These are phyloP conservation scores for Borovskyia barvae DNA, from an alignment of 208 protist species.

Conservation along the genomic window DNA sequence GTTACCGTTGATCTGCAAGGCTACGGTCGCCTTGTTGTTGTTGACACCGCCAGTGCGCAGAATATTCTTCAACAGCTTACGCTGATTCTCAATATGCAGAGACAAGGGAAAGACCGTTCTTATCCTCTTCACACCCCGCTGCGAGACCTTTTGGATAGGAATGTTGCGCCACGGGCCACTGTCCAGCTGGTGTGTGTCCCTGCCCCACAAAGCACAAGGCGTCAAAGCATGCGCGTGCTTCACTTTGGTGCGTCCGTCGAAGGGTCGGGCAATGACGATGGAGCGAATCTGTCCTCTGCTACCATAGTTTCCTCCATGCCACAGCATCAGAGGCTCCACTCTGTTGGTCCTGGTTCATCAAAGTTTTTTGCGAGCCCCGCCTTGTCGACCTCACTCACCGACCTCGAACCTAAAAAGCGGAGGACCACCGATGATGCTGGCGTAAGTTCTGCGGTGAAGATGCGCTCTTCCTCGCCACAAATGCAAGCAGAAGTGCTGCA, in stretches of 20 bases:
- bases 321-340: neutral
- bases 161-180: constrained; percentile 29
- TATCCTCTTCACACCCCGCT: constrained; percentile 49
- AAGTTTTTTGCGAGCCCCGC: too few species aligned
- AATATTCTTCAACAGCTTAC: constrained; percentile 54
- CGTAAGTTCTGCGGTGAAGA: too few species aligned
- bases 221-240: constrained; percentile 59
- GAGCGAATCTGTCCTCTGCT: neutral
- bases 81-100: constrained; percentile 42
- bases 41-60: constrained; percentile 52
- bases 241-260: constrained; percentile 45
- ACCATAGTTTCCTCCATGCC: neutral
- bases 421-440: too few species aligned
- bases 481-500: too few species aligned
- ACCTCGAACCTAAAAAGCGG: too few species aligned
- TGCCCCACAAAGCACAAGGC: constrained; percentile 25
- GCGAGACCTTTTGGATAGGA: constrained; percentile 23
- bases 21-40: constrained; percentile 49
- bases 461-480: too few species aligned
- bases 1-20: constrained; percentile 59
- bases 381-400: too few species aligned
- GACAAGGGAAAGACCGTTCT: constrained; percentile 25
- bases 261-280: constrained; percentile 1
- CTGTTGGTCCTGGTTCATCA: too few species aligned
- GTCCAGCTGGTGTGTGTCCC: constrained; percentile 64